Evolutionary conservation across 176 grass and related monocot species (phyloP), one percentile per base, ranked within the genome.

Genomic region (Saccharum officinarum): DNA sequence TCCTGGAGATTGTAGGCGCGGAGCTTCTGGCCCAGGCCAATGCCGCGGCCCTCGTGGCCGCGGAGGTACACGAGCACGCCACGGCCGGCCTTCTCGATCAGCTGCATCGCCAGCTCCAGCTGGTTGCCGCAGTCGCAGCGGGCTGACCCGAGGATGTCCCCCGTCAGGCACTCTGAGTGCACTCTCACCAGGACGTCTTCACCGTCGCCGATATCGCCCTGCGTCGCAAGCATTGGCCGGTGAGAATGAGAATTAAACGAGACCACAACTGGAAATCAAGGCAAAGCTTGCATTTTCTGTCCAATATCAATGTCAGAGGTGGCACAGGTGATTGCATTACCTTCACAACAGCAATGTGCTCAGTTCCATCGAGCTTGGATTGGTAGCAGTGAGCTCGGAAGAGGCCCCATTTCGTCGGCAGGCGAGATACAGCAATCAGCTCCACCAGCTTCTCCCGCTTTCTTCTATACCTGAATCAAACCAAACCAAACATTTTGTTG

Each of bases 321-420:
- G n/a, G n/a, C n/a, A n/a, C n/a, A 72, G 11, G 16, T 70, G 22
- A 22, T 4, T 31, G 42, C 25, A 41, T 12, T 82, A 98, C 93
- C 97, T 96, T 95, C 1, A 92, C 91, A 79, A 89, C 90, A 30
- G 88, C 97, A 67, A 98, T 86, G 71, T 98, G 97, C 79, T 98
- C 93, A 1, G 92, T 98, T 52, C 91, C 97, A 60, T 98, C 93
- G 49, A 98, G 86, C 76, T 89, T 98, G 65, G 93, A 98, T 78
- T 80, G 82, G 78, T 98, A 98, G 94, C 97, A 98, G 80, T 96
- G 87, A 75, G 84, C 93, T 31, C 65, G 80, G 78, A 98, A 96
- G n/a, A 95, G 81, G 47, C 97, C 97, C 97, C 97, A 98, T 85
- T 98, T 98, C 25, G 97, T 96, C 0, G 93, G 97, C 88, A 98